These are phyloP conservation scores for Posidonia oceanica DNA, from an alignment of 116 monocot species.

Conservation along the genomic window DNA sequence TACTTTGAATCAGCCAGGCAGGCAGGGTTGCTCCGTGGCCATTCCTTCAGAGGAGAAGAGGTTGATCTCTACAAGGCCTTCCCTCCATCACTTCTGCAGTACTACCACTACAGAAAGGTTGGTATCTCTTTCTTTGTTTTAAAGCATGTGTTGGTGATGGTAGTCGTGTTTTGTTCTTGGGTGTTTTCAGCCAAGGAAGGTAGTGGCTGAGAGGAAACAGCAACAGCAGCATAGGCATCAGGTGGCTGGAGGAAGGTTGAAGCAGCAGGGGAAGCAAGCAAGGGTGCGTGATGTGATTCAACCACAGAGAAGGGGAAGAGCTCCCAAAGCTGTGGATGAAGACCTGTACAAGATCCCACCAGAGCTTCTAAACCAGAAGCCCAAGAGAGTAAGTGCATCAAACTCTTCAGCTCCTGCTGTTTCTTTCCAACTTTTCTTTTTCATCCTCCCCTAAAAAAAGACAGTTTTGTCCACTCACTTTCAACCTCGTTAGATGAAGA, in stretches of 20 bases:
- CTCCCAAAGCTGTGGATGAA: constrained; percentile 18
- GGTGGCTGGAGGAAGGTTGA: neutral
- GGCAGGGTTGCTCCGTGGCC: constrained; percentile 8
- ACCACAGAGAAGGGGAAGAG: neutral
- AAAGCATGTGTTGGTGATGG: neutral
- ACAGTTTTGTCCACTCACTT: neutral
- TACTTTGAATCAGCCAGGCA: constrained; percentile 25
- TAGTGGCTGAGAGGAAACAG: neutral
- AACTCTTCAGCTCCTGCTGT: neutral
- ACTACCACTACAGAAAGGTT: constrained; percentile 5
- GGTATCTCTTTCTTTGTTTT: neutral
- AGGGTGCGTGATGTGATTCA: neutral
- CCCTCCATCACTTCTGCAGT: neutral
- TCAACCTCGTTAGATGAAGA: too few relatives aligned
- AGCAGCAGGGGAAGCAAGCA: constrained; percentile 9
- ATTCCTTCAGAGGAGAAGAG: constrained; percentile 6
- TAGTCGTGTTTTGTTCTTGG: neutral
- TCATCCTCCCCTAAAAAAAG: neutral
- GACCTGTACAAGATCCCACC: constrained; percentile 28
- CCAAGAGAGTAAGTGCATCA: constrained; percentile 12
- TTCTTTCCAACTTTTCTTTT: neutral
- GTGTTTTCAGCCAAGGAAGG: neutral
- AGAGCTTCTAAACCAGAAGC: constrained; percentile 20
- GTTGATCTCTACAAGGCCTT: constrained; percentile 10
- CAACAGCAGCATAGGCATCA: neutral